phyloP scores from a whole-genome alignment of 352 stramenopile species.

The Pythium aquatile region DNA sequence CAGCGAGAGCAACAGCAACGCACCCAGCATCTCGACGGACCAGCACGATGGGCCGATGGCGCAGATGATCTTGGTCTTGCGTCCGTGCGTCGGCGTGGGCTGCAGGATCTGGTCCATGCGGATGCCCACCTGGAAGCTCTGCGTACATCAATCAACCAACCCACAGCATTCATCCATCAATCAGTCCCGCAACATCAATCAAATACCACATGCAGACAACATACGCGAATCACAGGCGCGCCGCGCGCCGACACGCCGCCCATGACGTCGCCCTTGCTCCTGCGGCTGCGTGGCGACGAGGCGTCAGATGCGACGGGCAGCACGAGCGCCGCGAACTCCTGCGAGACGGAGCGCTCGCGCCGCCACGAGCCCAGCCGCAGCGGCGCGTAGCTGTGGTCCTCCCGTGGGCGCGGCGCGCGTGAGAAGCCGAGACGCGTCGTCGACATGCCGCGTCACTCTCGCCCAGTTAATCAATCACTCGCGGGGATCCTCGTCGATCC shows the following conservation, averaged over 20 bases:
- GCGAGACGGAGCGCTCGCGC: slow-evolving; percentile 55
- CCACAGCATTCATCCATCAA: neutral
- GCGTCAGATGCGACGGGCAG: slow-evolving; percentile 32
- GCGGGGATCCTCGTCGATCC: neutral
- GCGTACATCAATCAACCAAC: neutral
- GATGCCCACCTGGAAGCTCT: slow-evolving; percentile 77
- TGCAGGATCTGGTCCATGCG: slow-evolving; percentile 68
- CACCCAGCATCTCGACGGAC: slow-evolving; percentile 94
- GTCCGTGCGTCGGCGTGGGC: slow-evolving; percentile 42
- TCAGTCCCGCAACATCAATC: neutral
- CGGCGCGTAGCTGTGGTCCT: slow-evolving; percentile 46
- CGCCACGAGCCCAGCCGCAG: slow-evolving; percentile 69
- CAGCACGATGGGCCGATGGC: slow-evolving; percentile 97
- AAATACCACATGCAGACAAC: neutral
- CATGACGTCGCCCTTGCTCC: neutral
- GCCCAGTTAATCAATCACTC: neutral
- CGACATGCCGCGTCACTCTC: neutral
- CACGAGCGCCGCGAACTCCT: slow-evolving; percentile 59
- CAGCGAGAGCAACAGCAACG: neutral
- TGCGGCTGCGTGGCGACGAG: neutral
- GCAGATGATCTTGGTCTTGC: slow-evolving; percentile 99
- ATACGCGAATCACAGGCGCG: slow-evolving; percentile 17
- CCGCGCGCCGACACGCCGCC: slow-evolving; percentile 1
- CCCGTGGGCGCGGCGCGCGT: slow-evolving; percentile 33
- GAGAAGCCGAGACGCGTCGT: slow-evolving; percentile 17